A percentile compares a stretch with the other conserved stretches of the same genome.
These are phyloP conservation scores for Phytophthora macrochlamydospora DNA, from an alignment of 352 stramenopile species.

Conservation along the genomic window DNA sequence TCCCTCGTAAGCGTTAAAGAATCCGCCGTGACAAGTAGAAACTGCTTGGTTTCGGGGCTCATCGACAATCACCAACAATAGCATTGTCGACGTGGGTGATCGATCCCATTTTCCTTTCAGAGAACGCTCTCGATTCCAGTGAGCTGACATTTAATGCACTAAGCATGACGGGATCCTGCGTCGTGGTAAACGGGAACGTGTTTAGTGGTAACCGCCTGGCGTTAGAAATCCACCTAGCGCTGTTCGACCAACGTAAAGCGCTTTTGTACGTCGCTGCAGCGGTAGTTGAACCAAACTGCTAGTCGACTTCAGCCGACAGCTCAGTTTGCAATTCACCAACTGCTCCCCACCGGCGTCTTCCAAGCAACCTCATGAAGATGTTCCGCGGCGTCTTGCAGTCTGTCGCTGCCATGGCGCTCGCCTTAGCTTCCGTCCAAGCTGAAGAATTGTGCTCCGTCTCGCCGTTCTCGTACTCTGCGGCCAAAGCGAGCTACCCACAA, in stretches of 20 bases:
- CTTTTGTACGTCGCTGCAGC: slow-evolving; percentile 1
- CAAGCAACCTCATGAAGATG: slow-evolving; percentile 9
- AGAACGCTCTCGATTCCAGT: background rate
- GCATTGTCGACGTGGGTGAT: background rate
- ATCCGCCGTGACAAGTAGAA: too few species aligned
- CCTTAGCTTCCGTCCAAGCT: slow-evolving; percentile 10
- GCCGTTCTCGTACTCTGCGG: slow-evolving; percentile 32
- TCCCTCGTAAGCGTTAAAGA: background rate
- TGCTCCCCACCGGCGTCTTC: slow-evolving; percentile 4
- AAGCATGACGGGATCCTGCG: background rate
- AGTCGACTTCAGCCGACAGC: background rate
- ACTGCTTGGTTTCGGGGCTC: background rate
- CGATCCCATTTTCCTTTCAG: slow-evolving; percentile 1
- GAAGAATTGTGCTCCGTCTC: slow-evolving; percentile 42
- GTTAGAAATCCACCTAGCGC: background rate
- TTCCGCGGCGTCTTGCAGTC: slow-evolving; percentile 9
- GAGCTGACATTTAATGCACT: background rate
- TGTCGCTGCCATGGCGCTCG: slow-evolving; percentile 12
- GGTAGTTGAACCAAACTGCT: background rate
- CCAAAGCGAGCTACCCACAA: slow-evolving; percentile 39
- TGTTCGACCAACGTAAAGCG: background rate
- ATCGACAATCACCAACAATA: background rate
- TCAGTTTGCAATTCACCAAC: slow-evolving; percentile 28
- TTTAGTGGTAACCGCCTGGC: too few species aligned
- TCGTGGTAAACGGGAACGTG: background rate